These are phyloP conservation scores for Haplosporangium sp. DNA, from an alignment of 371 early-diverging fungal species.

Conservation along the genomic window DNA sequence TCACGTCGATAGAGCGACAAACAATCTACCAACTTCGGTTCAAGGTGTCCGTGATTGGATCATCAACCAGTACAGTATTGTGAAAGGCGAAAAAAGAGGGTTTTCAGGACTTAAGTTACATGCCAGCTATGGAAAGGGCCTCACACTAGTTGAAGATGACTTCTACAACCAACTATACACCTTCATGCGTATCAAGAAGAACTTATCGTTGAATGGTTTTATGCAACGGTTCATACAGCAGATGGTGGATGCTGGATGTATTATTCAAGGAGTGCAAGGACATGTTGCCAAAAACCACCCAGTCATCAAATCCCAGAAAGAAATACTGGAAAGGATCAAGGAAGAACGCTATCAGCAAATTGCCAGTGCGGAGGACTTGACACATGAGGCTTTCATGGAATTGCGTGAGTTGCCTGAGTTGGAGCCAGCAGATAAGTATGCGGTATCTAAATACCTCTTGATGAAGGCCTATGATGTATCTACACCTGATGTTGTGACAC, in stretches of 20 bases:
- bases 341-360: background rate
- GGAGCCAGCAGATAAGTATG: background rate
- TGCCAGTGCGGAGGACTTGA: constrained; percentile 1
- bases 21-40: constrained; percentile 8
- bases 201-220: constrained; percentile 16
- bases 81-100: background rate
- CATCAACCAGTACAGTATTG: background rate
- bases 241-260: constrained; percentile 14
- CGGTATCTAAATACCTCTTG: constrained; percentile 11
- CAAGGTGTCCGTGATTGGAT: background rate
- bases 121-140: too few species aligned
- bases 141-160: too few species aligned
- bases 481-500: background rate
- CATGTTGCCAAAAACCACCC: constrained; percentile 6
- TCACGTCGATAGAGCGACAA: constrained; percentile 1
- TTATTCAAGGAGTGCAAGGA: constrained; percentile 1
- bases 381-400: background rate
- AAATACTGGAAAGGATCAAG: constrained; percentile 3
- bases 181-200: constrained; percentile 10
- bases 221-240: constrained; percentile 23
- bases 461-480: constrained; percentile 3
- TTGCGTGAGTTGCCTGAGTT: background rate
- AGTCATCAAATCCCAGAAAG: constrained; percentile 1
- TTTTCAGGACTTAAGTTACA: too few species aligned
- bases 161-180: too few species aligned